phyloP scores from a whole-genome alignment of 495 filamentous ascomycete species.

The Hapsidospora chrysogenum region DNA sequence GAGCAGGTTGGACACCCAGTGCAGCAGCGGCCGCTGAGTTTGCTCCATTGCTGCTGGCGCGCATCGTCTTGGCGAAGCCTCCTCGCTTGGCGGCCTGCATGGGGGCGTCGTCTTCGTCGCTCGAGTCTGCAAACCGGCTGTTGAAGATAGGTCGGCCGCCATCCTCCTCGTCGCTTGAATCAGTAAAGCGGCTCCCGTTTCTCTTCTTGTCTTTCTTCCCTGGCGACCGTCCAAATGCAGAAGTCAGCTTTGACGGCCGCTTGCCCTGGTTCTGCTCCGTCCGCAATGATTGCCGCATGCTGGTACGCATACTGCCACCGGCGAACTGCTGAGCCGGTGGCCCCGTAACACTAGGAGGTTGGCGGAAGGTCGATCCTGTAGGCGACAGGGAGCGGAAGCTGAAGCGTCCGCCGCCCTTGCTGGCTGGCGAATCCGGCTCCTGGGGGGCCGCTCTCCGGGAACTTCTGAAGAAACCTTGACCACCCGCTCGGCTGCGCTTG shows the following conservation, averaged over 20 bases:
- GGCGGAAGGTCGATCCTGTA: constrained; percentile 11
- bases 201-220: constrained; percentile 15
- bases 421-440: constrained; percentile 4
- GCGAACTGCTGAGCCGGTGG: too few species aligned
- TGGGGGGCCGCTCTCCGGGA: constrained; percentile 19
- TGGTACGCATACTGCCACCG: too few species aligned
- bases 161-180: constrained; percentile 62
- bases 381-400: constrained; percentile 24
- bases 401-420: constrained; percentile 14
- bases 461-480: constrained; percentile 17
- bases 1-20: constrained; percentile 9
- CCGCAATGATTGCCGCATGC: constrained; percentile 16
- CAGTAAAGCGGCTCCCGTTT: constrained; percentile 26
- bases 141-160: constrained; percentile 11
- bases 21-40: not conserved
- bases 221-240: constrained; percentile 12
- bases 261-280: constrained; percentile 9
- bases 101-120: constrained; percentile 46
- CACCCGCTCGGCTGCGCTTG: constrained; percentile 16
- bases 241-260: too few species aligned
- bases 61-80: not conserved
- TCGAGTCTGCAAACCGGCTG: constrained; percentile 51
- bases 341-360: too few species aligned
- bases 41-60: constrained; percentile 2
- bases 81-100: not conserved